Percentiles rank a stretch among this genome's conserved stretches.
phyloP scores from a whole-genome alignment of 768 basidiomycete species.

The Nidula microcarpa region DNA sequence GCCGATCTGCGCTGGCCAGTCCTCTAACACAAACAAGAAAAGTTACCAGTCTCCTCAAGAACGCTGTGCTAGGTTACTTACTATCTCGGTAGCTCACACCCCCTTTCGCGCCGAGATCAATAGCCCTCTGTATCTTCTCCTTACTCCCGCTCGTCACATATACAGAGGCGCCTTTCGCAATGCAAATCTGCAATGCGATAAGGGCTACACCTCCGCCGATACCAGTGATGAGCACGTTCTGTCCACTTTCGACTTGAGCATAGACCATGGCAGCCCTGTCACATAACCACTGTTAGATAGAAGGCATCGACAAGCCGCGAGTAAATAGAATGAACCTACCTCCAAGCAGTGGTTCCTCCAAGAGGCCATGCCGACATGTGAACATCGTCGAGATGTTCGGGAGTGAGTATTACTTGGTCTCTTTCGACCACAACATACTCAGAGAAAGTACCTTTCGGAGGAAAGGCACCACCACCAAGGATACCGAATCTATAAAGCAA shows the following conservation, averaged over 20 bases:
- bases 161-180: conserved; percentile 75
- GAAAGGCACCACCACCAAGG: conserved; percentile 55
- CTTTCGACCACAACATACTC: conserved; percentile 75
- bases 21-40: conserved; percentile 23
- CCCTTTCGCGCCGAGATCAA: conserved; percentile 68
- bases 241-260: conserved; percentile 55
- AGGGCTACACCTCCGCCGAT: conserved; percentile 86
- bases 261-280: conserved; percentile 64
- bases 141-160: conserved; percentile 75
- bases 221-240: conserved; percentile 79
- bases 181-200: conserved; percentile 66
- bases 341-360: conserved; percentile 80
- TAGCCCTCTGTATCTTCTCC: conserved; percentile 67
- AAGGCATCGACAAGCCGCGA: neutral
- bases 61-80: conserved; percentile 20
- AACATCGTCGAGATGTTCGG: conserved; percentile 62
- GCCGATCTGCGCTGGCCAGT: conserved; percentile 50
- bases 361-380: conserved; percentile 77
- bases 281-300: conserved; percentile 1
- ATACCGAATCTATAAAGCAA: conserved; percentile 49
- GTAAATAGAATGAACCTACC: conserved; percentile 38
- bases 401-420: conserved; percentile 61
- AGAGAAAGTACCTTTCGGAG: conserved; percentile 66
- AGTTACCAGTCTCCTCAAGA: neutral
- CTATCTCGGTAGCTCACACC: conserved; percentile 72